Conservation (phyloP, 495 filamentous ascomycete genomes). For the Opeltia flavorubescens region DNA sequence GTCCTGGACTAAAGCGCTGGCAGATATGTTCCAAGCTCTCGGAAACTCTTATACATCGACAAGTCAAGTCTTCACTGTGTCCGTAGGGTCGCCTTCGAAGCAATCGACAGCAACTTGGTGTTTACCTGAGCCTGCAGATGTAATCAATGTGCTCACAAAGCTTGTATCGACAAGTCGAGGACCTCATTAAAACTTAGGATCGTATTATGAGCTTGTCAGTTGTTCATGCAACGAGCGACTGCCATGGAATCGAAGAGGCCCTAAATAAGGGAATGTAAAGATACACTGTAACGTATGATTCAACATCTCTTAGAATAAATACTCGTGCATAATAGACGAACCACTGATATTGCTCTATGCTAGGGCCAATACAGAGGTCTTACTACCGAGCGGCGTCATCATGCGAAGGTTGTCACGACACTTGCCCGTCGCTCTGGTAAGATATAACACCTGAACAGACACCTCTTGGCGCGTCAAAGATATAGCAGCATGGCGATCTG, state of each 20-base stretch:
- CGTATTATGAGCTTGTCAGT: too few species aligned
- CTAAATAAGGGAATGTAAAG: too few species aligned
- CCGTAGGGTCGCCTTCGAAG: constrained; percentile 31
- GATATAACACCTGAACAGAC: constrained; percentile 4
- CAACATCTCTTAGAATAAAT: too few species aligned
- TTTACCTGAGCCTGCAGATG: constrained; percentile 1
- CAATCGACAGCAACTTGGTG: neutral
- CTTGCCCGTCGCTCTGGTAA: constrained; percentile 1
- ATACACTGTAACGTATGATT: too few species aligned
- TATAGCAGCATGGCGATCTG: constrained; percentile 2
- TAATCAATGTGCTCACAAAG: neutral
- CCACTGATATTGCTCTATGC: too few species aligned
- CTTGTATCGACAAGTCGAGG: neutral
- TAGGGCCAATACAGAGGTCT: too few species aligned
- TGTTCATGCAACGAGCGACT: too few species aligned
- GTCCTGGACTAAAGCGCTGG: neutral
- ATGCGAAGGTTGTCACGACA: too few species aligned
- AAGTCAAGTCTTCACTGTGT: constrained; percentile 68
- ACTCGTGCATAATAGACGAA: too few species aligned
- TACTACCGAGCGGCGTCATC: too few species aligned
- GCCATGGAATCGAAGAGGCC: too few species aligned
- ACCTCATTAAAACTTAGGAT: too few species aligned
- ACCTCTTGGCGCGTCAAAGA: constrained; percentile 4
- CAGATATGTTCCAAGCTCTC: constrained; percentile 50
- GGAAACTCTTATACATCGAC: constrained; percentile 39